Evolutionary conservation across 306 rosid species (phyloP).

Genomic region (Vigna hirtella): DNA sequence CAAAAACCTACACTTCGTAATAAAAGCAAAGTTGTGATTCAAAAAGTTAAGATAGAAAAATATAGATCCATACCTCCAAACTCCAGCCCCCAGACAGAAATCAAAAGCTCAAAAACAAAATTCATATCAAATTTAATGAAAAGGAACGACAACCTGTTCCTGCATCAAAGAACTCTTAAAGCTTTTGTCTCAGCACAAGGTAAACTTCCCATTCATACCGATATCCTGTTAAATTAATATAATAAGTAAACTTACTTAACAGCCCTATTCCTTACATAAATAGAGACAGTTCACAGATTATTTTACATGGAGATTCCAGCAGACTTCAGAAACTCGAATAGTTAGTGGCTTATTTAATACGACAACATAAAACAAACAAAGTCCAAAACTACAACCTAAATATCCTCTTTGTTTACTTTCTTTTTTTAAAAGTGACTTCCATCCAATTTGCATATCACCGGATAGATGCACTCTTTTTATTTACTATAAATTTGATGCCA

Average conservation of each 20-base stretch:
- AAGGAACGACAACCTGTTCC: slow-evolving; percentile 36
- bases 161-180: slow-evolving; percentile 36
- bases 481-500: slow-evolving; percentile 8
- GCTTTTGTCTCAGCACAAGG: slow-evolving; percentile 37
- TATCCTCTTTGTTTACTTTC: background rate
- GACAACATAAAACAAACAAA: slow-evolving; percentile 14
- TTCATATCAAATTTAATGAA: slow-evolving; percentile 35
- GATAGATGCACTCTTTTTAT: slow-evolving; percentile 24
- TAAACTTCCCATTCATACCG: slow-evolving; percentile 29
- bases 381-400: slow-evolving; percentile 20
- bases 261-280: slow-evolving; percentile 17
- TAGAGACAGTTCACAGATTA: slow-evolving; percentile 19
- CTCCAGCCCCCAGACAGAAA: slow-evolving; percentile 46
- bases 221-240: slow-evolving; percentile 32
- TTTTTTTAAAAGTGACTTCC: background rate
- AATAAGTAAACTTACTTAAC: slow-evolving; percentile 27
- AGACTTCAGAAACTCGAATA: slow-evolving; percentile 30
- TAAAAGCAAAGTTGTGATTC: slow-evolving; percentile 16
- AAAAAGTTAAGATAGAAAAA: slow-evolving; percentile 19
- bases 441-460: slow-evolving; percentile 9
- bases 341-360: slow-evolving; percentile 23
- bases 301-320: slow-evolving; percentile 30
- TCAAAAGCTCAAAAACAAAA: slow-evolving; percentile 42
- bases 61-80: slow-evolving; percentile 45
- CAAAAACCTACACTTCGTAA: slow-evolving; percentile 28